Evolutionary conservation across 306 rosid species (phyloP).

Genomic region (Clitoria ternatea): DNA sequence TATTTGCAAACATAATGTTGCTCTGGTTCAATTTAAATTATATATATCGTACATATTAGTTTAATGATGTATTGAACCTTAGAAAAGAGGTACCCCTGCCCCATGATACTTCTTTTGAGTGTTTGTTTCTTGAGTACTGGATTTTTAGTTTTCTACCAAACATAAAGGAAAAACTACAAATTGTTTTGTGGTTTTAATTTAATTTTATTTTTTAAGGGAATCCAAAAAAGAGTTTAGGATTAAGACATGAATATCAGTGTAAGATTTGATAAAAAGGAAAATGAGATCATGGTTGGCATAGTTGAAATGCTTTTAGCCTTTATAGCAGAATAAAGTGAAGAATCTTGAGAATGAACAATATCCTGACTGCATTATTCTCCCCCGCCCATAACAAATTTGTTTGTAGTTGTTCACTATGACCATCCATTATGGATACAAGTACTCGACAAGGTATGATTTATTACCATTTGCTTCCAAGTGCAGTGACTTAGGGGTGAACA

Average conservation of each 20-base stretch:
- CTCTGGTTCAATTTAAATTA: too few relatives aligned
- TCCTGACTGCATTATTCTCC: conserved; percentile 32
- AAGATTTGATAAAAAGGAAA: conserved; percentile 37
- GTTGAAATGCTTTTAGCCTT: conserved; percentile 32
- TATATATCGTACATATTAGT: too few relatives aligned
- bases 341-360: conserved; percentile 26
- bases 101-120: background rate
- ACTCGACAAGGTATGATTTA: background rate
- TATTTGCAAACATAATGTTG: too few relatives aligned
- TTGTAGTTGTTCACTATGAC: conserved; percentile 17
- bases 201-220: background rate
- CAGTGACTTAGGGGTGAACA: background rate
- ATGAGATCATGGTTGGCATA: conserved; percentile 20
- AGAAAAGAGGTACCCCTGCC: too few relatives aligned
- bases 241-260: conserved; percentile 29
- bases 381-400: conserved; percentile 17
- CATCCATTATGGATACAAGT: background rate
- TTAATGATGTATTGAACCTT: too few relatives aligned
- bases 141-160: background rate
- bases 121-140: background rate
- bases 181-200: background rate
- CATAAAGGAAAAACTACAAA: background rate
- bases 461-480: background rate
- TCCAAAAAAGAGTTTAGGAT: background rate
- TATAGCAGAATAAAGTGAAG: conserved; percentile 34